These are phyloP conservation scores for Ogataea polymorpha DNA, from an alignment of 805 yeast species.

Conservation along the genomic window DNA sequence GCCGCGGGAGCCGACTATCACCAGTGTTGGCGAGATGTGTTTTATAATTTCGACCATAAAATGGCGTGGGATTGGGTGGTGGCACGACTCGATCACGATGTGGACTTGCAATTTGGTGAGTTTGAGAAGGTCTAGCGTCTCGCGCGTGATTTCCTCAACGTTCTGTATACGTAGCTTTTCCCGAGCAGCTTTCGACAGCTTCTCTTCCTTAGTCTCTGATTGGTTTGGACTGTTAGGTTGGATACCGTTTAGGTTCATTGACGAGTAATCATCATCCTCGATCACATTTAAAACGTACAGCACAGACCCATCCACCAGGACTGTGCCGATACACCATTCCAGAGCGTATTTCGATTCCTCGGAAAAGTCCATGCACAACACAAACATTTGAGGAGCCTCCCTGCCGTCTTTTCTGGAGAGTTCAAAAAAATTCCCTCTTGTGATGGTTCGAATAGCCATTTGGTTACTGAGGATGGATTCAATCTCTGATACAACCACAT, in stretches of 20 bases:
- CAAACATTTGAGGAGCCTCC: conserved; percentile 50
- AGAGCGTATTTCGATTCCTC: conserved; percentile 81
- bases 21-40: conserved; percentile 68
- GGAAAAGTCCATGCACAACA: conserved; percentile 78
- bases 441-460: conserved; percentile 65
- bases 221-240: conserved; percentile 8
- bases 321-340: conserved; percentile 86
- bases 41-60: conserved; percentile 67
- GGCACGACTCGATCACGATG: conserved; percentile 69
- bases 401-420: conserved; percentile 26
- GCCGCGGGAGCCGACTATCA: conserved; percentile 74
- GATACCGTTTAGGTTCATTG: conserved; percentile 36
- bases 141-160: conserved; percentile 42
- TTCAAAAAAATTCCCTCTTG: conserved; percentile 64
- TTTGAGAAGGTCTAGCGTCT: conserved; percentile 44
- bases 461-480: conserved; percentile 51
- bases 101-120: conserved; percentile 71
- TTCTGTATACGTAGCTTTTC: conserved; percentile 41
- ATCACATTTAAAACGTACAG: conserved; percentile 66
- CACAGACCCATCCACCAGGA: conserved; percentile 78
- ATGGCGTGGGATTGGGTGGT: conserved; percentile 73
- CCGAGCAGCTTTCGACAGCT: conserved; percentile 20
- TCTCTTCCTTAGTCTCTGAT: conserved; percentile 12
- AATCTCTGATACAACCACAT: conserved; percentile 52
- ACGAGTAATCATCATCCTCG: conserved; percentile 40